Conservation (phyloP, 2,329 filamentous ascomycete genomes). For the Aspergillus bombycis region DNA sequence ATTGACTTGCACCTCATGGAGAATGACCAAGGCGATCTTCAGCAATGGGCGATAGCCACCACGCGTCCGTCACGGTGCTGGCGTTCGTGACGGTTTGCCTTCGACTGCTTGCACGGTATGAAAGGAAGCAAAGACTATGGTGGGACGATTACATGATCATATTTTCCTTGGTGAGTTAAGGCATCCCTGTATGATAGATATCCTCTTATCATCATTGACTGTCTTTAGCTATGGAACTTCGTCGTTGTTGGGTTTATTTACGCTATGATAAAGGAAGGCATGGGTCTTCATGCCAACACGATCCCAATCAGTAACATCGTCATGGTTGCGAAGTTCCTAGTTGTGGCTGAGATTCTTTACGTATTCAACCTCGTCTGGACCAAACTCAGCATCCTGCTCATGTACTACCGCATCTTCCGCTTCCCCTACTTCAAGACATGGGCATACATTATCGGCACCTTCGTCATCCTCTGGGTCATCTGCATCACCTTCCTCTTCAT, state of each 20-base stretch:
- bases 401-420: constrained; percentile 35
- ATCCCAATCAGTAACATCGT: constrained; percentile 41
- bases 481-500: constrained; percentile 33
- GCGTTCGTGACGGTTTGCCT: constrained; percentile 45
- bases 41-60: constrained; percentile 49
- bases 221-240: constrained; percentile 25
- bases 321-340: constrained; percentile 35
- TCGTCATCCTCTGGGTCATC: constrained; percentile 31
- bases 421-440: constrained; percentile 32
- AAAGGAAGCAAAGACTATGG: constrained; percentile 51
- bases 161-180: constrained; percentile 49
- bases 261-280: constrained; percentile 51
- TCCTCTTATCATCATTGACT: neutral
- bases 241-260: constrained; percentile 53
- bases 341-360: constrained; percentile 46
- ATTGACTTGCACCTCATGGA: constrained; percentile 9
- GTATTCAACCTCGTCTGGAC: constrained; percentile 37
- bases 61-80: constrained; percentile 48
- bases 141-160: constrained; percentile 57
- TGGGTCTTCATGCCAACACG: constrained; percentile 52
- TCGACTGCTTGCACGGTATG: constrained; percentile 46
- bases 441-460: constrained; percentile 30
- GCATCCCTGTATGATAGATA: no score
- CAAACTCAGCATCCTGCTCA: constrained; percentile 30
- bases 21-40: constrained; percentile 35